Evolutionary conservation across 1,284 basidiomycete species (phyloP).

Genomic region (Ceratobasidium sp.): DNA sequence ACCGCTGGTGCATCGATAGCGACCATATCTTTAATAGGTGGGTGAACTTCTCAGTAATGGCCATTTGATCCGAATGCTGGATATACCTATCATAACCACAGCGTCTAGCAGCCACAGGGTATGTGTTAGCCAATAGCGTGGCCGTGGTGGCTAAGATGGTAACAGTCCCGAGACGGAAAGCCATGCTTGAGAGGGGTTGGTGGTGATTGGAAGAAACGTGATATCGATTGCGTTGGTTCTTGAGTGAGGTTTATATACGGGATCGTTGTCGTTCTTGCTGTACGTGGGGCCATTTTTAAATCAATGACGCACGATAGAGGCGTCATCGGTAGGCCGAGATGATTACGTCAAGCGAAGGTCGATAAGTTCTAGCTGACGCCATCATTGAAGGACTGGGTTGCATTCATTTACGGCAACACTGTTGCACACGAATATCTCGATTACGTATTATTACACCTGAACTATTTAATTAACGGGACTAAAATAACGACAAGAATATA

Average conservation of each 20-base stretch:
- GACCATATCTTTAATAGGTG: background rate
- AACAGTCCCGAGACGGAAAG: background rate
- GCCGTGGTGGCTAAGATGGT: background rate
- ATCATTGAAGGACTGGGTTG: no score
- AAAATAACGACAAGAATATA: background rate
- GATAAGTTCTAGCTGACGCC: no score
- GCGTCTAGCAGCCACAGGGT: background rate
- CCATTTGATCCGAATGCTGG: background rate
- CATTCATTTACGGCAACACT: no score
- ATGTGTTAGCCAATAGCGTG: background rate
- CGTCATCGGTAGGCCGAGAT: background rate
- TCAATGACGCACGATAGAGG: background rate
- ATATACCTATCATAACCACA: slow-evolving; percentile 16
- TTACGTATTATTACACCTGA: no score
- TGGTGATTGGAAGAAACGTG: no score
- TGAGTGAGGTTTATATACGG: background rate
- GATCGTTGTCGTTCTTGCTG: background rate
- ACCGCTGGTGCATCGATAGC: slow-evolving; percentile 14
- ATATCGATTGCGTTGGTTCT: no score
- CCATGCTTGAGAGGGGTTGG: background rate
- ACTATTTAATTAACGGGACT: no score
- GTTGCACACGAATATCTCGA: no score
- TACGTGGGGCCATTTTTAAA: background rate
- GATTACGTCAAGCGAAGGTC: background rate
- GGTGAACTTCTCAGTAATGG: background rate